Evolutionary conservation across 2,329 filamentous ascomycete species (phyloP), one percentile per base, ranked within the genome.

Genomic region (Aureobasidium sp.): DNA sequence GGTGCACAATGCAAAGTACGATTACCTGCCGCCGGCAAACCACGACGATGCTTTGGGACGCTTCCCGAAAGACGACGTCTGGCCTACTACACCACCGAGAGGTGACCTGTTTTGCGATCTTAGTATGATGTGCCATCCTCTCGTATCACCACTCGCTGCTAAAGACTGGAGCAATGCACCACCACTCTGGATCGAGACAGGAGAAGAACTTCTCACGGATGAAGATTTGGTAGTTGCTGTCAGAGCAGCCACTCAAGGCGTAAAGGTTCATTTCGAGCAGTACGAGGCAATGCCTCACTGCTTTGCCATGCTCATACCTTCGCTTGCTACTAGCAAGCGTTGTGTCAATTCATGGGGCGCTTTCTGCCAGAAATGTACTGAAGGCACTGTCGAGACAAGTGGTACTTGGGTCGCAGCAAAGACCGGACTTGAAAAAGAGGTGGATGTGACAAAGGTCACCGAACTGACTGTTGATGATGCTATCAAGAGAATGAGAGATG

Each of bases 251-350:
- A 66, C 68, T 8, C 82, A 88, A 50, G 84, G 83, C 5, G 86
- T 87, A 0, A 70, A 69, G 0, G 82, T 92, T 0, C 78, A 84
- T 3, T 88, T 86, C 68, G 84, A 89, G 71, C 84, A 90, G 74
- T 94, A 86, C 71, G 86, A 92, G 71, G 87, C 84, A 3, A 93
- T 93, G 89, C 88, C 90, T 60, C 89, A 92, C 74, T 85, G 84
- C 67, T 93, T 81, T 66, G 73, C 69, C 0, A 73, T 79, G 73
- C 63, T 81, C 61, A 63, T 80, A 4, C 76, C 77, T n/a, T 62
- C 66, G 1, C 61, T 73, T 2, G 53, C 65, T 3, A 72, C 65
- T 0, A 67, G 70, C 7, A 63, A 68, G 7, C 65, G 73, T 59
- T 76, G 75, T 69, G 67, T 77, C 24, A 68, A 67, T 7, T 73